Base-by-base conservation (phyloP, 225 moss, liverwort and hornwort species). In the Physcomitrellopsis africana region DNA sequence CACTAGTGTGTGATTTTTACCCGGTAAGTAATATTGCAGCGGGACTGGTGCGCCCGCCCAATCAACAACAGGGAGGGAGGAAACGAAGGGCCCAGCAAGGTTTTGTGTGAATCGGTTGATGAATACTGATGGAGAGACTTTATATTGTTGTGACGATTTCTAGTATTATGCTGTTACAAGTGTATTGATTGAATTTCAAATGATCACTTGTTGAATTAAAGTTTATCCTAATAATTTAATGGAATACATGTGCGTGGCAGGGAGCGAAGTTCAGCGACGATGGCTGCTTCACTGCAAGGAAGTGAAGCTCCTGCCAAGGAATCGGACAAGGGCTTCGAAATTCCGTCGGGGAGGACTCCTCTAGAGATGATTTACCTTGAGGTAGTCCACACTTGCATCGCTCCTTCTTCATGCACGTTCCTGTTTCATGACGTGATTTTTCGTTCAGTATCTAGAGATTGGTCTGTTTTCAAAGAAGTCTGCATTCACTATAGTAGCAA, bases 311-410 rank as follows among this genome's bases (percentile, higher is more conserved):
- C 67, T 54, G 58, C 52, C 76, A 67, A 76, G 76, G 76, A 81
- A 47, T 26, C 79, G 1, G 69, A 79, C 45, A 87, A 81, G 60
- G 14, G 59, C 67, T 81, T 87, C 22, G 72, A 76, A 68, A 4
- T 57, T 12, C 81, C 84, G 41, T 81, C 76, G 60, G 79, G 81
- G 16, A 82, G 18, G 22, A 69, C 77, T 61, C 89, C 92, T 9
- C 74, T 95, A 69, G 76, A 81, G 72, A 84, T 95, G 89, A 87
- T 79, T 57, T 92, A 90, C 51, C 91, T 95, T 19, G 94, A 95
- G 92, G 94, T 95, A 75, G 57, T 10, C 13, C 51, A 9, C n/a
- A 12, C 1, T 42, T 37, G 20, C 65, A 65, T 19, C 60, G 46
- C 48, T 48, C 47, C 67, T 12, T 46, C 67, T 12, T 46, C 41